These are phyloP conservation scores for Somion occarium DNA, from an alignment of 1,284 basidiomycete species.

Conservation along the genomic window DNA sequence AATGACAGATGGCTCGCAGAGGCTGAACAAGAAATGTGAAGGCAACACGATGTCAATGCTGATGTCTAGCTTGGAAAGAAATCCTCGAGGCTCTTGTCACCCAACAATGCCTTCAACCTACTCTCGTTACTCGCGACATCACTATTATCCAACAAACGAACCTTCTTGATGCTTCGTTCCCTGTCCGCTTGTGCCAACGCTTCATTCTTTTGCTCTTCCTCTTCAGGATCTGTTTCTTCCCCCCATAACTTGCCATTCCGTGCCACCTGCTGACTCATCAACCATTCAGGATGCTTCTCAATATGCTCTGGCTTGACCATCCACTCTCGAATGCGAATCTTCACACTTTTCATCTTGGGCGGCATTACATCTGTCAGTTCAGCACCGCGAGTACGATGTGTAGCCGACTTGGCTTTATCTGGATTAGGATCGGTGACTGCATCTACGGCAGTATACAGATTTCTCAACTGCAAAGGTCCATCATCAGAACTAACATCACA, in stretches of 20 bases:
- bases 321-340: not conserved
- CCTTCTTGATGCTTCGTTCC: not conserved
- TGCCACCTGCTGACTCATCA: not conserved
- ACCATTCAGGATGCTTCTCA: not conserved
- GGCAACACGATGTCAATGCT: not conserved
- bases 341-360: not conserved
- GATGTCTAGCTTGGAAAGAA: not conserved
- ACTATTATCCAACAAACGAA: not conserved
- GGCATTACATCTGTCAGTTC: not conserved
- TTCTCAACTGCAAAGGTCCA: not conserved
- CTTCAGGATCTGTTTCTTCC: not conserved
- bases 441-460: not conserved
- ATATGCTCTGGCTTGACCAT: not conserved
- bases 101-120: not conserved
- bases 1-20: not conserved
- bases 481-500: not conserved
- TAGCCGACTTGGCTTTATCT: not conserved
- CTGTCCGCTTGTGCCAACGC: no score
- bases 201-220: not conserved
- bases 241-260: not conserved
- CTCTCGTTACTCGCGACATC: not conserved
- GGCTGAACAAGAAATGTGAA: not conserved
- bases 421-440: not conserved
- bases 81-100: not conserved
- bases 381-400: not conserved